Base-by-base conservation (phyloP, 305 asterid genomes). In the Euphrasia arctica region DNA sequence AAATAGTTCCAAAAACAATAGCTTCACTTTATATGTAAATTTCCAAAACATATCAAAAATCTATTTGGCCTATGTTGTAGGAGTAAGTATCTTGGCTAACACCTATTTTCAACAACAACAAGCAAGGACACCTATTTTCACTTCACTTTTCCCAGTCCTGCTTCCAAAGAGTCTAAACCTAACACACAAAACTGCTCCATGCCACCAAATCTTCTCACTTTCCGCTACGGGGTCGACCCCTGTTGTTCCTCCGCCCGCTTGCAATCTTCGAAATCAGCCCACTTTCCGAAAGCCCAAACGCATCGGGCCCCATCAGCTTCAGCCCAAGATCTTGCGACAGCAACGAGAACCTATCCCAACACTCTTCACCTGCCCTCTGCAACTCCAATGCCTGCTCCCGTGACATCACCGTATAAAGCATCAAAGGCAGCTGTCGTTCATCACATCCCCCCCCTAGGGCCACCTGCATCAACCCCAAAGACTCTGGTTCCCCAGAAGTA, bases 381-480 rank as follows among this genome's bases (percentile, higher is more conserved):
- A 89, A 58, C 67, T 86, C 79, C 18, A 27, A 63, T 36, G 84
- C 84, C 81, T 84, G 91, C 70, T 80, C 82, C 13, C 80, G 86
- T 49, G 94, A 79, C 60, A 85, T 71, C 34, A 82, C 71, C 3
- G 96, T 45, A 70, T 82, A 88, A 32, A 88, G 86, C 62, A 75
- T 79, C 78, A 88, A 25, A 5, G 77, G 72, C 52, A 14, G 12
- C 59, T 34, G 41, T 4, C 5, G 43, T 39, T 70, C 79, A 52
- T 52, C 65, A 41, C 39, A 41, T 41, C 63, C 4, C 36, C 59
- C 75, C 31, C 70, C 77, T 43, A 88, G 72, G 42, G 75, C 68
- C 69, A 80, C 85, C 60, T 68, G 67, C 86, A 88, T 59, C 57
- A 88, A 55, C 25, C 95, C 95, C 67, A 78, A 39, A 9, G 96